Conservation (phyloP, 805 yeast species). For the Pichia insulana region DNA sequence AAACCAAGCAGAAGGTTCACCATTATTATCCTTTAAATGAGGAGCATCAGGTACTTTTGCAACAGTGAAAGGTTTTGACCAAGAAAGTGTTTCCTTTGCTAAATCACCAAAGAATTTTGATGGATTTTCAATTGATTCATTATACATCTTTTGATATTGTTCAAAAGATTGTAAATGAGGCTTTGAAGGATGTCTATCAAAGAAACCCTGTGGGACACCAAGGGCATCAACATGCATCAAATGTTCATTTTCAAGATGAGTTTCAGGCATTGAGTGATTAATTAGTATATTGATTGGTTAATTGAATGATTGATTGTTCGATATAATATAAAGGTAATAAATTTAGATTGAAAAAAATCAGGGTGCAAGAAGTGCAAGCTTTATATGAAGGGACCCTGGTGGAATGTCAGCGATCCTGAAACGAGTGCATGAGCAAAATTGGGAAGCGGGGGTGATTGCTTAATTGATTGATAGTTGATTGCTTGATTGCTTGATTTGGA, state of each 20-base stretch:
- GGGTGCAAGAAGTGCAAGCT: background rate
- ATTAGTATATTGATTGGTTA: too few relatives aligned
- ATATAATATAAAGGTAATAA: too few relatives aligned
- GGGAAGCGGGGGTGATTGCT: too few relatives aligned
- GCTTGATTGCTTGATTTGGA: too few relatives aligned
- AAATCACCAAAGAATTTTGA: conserved; percentile 44
- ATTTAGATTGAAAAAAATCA: too few relatives aligned
- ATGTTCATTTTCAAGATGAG: conserved; percentile 28
- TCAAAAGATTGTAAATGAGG: conserved; percentile 43
- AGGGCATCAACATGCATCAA: conserved; percentile 23
- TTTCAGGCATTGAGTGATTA: conserved; percentile 8
- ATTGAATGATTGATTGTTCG: too few relatives aligned
- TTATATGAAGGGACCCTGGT: background rate
- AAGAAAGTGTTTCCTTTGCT: conserved; percentile 41
- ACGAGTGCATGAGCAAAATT: too few relatives aligned
- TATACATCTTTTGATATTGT: conserved; percentile 40
- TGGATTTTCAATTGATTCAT: conserved; percentile 50
- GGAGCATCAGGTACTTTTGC: conserved; percentile 36
- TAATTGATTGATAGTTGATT: too few relatives aligned
- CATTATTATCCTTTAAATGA: conserved; percentile 38
- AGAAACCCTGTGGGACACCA: conserved; percentile 28
- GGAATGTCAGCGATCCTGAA: too few relatives aligned
- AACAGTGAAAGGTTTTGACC: conserved; percentile 44
- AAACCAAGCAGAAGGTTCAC: conserved; percentile 62
- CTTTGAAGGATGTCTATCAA: conserved; percentile 34